phyloP scores from a whole-genome alignment of 495 filamentous ascomycete genomes.

The Penicillium herquei region DNA sequence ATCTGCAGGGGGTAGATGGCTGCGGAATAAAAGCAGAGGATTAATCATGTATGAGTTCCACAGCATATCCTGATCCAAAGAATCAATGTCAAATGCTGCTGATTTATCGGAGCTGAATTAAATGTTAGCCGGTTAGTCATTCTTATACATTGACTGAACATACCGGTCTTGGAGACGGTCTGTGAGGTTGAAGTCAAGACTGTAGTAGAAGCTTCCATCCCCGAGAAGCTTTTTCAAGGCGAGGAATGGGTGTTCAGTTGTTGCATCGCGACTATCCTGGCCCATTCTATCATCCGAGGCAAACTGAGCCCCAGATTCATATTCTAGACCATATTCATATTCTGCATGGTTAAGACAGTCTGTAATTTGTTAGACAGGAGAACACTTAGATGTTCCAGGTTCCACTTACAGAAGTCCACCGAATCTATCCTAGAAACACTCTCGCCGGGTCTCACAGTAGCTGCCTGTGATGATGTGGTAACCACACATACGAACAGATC shows the following conservation, averaged over 20 bases:
- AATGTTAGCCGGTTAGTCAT: conserved; percentile 42
- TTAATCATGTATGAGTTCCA: conserved; percentile 99
- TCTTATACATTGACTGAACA: conserved; percentile 18
- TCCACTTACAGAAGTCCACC: conserved; percentile 77
- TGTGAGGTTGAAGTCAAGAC: conserved; percentile 93
- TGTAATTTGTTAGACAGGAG: conserved; percentile 18
- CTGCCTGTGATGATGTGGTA: conserved; percentile 71
- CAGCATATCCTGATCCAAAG: conserved; percentile 83
- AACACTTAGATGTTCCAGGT: neutral
- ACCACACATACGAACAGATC: conserved; percentile 96
- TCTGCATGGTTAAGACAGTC: conserved; percentile 82
- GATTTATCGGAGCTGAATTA: conserved; percentile 42
- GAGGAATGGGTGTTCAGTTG: conserved; percentile 81
- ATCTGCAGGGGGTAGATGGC: conserved; percentile 69
- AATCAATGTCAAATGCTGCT: conserved; percentile 72
- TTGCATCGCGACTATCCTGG: conserved; percentile 60
- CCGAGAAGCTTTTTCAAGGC: conserved; percentile 87
- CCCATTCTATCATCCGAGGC: conserved; percentile 53
- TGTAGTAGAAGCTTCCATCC: conserved; percentile 98
- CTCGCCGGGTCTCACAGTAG: conserved; percentile 81
- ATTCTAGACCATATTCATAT: conserved; percentile 70
- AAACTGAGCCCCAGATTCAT: conserved; percentile 56
- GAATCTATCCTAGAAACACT: conserved; percentile 80
- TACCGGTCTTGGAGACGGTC: conserved; percentile 90
- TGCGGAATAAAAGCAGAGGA: conserved; percentile 84